A percentile compares a stretch with the other conserved stretches of the same genome.
Evolutionary conservation across 2,329 filamentous ascomycete genomes (phyloP).

Genomic region (Hypoxylon sp.): DNA sequence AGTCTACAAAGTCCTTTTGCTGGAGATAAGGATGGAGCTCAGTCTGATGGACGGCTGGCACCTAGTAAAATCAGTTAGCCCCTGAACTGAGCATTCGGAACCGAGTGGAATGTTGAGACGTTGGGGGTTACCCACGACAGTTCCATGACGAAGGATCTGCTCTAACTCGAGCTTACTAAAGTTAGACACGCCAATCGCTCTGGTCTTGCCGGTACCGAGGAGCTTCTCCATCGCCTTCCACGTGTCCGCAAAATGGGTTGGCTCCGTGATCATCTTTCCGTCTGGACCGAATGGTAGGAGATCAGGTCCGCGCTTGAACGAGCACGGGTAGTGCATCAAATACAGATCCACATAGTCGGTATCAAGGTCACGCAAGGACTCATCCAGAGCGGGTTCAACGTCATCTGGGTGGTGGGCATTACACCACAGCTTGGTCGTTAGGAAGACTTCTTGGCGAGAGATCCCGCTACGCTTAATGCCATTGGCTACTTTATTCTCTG

Average conservation of each 20-base stretch:
- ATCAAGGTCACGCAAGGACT: background rate
- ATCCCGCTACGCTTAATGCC: constrained; percentile 6
- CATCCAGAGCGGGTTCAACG: constrained; percentile 1
- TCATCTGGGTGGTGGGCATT: constrained; percentile 5
- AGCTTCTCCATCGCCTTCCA: constrained; percentile 55
- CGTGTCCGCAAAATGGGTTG: constrained; percentile 49
- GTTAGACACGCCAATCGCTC: constrained; percentile 69
- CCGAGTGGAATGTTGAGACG: background rate
- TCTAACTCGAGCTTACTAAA: constrained; percentile 67
- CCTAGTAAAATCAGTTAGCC: constrained; percentile 53
- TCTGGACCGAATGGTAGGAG: constrained; percentile 41
- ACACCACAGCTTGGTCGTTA: constrained; percentile 13
- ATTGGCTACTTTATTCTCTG: constrained; percentile 3
- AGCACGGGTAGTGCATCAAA: constrained; percentile 5
- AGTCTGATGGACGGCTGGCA: constrained; percentile 50
- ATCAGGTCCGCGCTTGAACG: background rate
- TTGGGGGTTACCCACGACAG: background rate
- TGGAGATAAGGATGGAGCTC: constrained; percentile 50
- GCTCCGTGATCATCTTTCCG: constrained; percentile 44
- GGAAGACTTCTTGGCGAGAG: constrained; percentile 6
- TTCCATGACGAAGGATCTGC: constrained; percentile 37
- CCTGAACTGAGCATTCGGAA: background rate
- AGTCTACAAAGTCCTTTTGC: constrained; percentile 46
- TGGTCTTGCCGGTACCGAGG: constrained; percentile 47
- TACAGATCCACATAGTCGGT: constrained; percentile 5